Base-by-base conservation (phyloP, 768 basidiomycete genomes). In the Boletus barrowsii region DNA sequence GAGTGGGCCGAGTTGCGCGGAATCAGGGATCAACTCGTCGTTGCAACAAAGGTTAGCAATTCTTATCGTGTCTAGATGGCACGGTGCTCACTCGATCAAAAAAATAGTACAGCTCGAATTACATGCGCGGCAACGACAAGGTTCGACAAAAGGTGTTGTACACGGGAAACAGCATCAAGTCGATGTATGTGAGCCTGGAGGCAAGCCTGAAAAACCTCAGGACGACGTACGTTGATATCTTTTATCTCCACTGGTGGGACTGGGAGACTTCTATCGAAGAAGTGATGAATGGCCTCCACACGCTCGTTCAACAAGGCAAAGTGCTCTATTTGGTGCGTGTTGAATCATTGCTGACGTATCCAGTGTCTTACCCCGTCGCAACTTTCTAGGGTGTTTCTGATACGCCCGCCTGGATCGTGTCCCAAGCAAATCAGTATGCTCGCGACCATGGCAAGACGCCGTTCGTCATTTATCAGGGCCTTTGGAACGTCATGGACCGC, bases 1-100 rank as follows among this genome's bases (percentile, higher is more conserved):
- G 79, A 80, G 58, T 81, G 80, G 79, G 76, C 76, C 64, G 72
- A 75, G 56, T 50, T 58, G 32, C 68, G 76, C 18, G 69, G 67
- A 1, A 70, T 73, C 51, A 68, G 79, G 37, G 76, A 81, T 55
- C 76, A 79, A 51, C 71, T 81, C 15, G 69, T 79, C 57, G 63
- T 79, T 33, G 79, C 79, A 0, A 76, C 79, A 20, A 79, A 74
- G 72, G 42, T 42, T 14, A 17, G 24, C 24, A 26, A 42, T 36
- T 24, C 17, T 26, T 15, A 17, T 26, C 24, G 10, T 14, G 22
- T 26, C 42, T 24, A 10, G 42, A 10, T 15, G 8, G 42, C 24
- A 9, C 14, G 24, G 14, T 42, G 26, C 42, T 42, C 13, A 72
- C 71, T 24, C 11, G 11, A 3, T 43, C 36, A 7, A 8, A 29